Evolutionary conservation across 2,329 filamentous ascomycete species (phyloP), one percentile per base, ranked within the genome.

Genomic region (Thyridium curvatum): DNA sequence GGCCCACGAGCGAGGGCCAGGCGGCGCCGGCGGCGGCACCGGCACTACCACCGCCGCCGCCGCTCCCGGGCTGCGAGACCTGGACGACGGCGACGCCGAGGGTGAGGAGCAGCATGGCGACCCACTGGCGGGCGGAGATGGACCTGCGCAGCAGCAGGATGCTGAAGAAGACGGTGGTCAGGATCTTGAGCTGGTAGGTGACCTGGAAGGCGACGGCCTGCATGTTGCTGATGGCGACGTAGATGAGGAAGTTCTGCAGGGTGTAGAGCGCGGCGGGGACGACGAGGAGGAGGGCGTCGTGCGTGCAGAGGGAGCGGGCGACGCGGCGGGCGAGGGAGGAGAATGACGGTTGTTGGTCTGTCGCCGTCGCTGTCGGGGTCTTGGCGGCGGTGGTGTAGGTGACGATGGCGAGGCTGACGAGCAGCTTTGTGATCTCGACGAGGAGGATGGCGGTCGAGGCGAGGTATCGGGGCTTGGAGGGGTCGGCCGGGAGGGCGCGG

Each of bases 381-480:
- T n/a, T n/a, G n/a, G n/a, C n/a, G 35, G 38, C 40, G 10, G 47
- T 42, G 37, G 83, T 78, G 58, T 80, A 77, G 12, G 82, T 64
- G 6, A 79, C 77, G 55, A 84, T 71, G 14, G 71, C 75, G 34
- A 82, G 62, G 52, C 74, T 82, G 42, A 83, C 68, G 17, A 68
- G 66, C 37, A 84, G 68, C 54, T 84, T 85, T 45, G 81, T 65
- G 37, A 81, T 67, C 59, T 84, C 82, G 53, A 79, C 81, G 38
- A 84, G 62, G 52, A 84, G 77, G 18, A 84, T 77, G 21, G 79
- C 80, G 13, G 80, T 86, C 14, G 78, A 84, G 14, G 78, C 73
- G 45, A 77, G 73, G 55, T 83, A 85, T 52, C 79, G 72, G 10
- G 44, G 46, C 16, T 41, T 34, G 16, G 32, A 30, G 35, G 21